These are phyloP conservation scores for Phytophthora sp. DNA, from an alignment of 352 stramenopile genomes.

Conservation along the genomic window DNA sequence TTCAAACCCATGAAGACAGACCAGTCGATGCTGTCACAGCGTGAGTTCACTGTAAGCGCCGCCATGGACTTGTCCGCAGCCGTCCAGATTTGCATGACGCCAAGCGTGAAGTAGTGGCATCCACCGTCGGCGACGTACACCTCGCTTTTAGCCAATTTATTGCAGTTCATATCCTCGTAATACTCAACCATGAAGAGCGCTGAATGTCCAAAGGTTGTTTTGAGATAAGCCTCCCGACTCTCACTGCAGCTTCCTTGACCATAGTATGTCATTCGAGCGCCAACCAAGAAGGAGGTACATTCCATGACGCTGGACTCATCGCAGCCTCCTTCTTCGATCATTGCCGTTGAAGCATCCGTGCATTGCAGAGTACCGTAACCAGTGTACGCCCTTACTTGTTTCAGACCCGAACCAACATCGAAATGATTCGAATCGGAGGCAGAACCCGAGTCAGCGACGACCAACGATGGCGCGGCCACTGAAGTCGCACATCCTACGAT, in stretches of 20 bases:
- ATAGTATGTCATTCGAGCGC: slow-evolving; percentile 4
- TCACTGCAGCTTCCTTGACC: not conserved
- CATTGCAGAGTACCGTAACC: slow-evolving; percentile 1
- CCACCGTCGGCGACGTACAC: slow-evolving; percentile 3
- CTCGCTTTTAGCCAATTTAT: not conserved
- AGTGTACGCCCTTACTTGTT: slow-evolving; percentile 24
- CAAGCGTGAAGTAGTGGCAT: slow-evolving; percentile 12
- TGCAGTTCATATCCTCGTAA: slow-evolving; percentile 3
- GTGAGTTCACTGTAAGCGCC: not conserved
- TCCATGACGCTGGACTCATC: not conserved
- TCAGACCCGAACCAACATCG: not conserved
- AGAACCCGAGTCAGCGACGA: not conserved
- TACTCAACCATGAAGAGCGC: slow-evolving; percentile 11
- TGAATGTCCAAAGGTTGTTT: slow-evolving; percentile 6
- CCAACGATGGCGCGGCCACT: no score
- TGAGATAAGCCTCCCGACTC: slow-evolving; percentile 1
- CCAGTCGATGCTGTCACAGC: slow-evolving; percentile 8
- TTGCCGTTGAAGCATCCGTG: not conserved
- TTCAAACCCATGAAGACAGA: slow-evolving; percentile 7
- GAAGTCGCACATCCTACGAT: no score
- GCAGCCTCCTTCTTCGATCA: slow-evolving; percentile 1
- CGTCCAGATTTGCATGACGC: slow-evolving; percentile 11
- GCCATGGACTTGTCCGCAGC: slow-evolving; percentile 7
- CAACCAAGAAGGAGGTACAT: not conserved
- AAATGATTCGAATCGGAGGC: not conserved